Base-by-base conservation (phyloP, 2,329 filamentous ascomycete species). In the Aspergillus pseudoglaucus region DNA sequence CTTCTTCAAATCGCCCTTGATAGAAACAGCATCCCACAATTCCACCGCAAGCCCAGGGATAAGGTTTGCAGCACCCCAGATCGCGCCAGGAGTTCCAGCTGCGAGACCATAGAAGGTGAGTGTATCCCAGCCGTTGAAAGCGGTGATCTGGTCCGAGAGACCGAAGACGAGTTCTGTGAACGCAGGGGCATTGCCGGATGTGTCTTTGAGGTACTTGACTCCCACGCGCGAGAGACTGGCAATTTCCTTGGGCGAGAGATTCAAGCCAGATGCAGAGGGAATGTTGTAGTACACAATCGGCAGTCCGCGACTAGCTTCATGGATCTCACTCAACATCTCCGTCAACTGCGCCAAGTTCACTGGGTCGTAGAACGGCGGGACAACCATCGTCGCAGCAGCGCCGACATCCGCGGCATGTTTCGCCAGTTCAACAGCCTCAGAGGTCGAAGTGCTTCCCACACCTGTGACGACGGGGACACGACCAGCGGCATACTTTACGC, bases 101-200 rank as follows among this genome's bases (percentile, higher is more conserved):
- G 71, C 72, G 8, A 78, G 59, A 8, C 75, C 75, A 51, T 78
- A 78, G 55, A 78, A 78, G 0, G 75, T 78, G 14, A 78, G 60
- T 0, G 75, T 78, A 49, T 78, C 75, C 75, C 75, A 78, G 1
- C 75, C 75, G 47, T 78, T 78, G 57, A 78, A 76, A 0, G 71
- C 65, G 1, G 72, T 77, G 50, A 77, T 71, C 22, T 65, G 55
- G 46, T 70, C 62, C 2, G 60, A 58, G 17, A 67, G 56, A 4
- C 64, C 65, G 52, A 78, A 77, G 3, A 78, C 61, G 12, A 78
- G 55, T 48, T 78, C 74, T 2, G 74, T 78, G 4, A 77, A 59
- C 0, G 71, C 74, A 0, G 75, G 75, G 1, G 67, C 75, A 46
- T 78, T 73, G 15, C 75, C 75, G 2, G 75, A 78, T 0, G 75